Evolutionary conservation across 2,329 filamentous ascomycete genomes (phyloP).

Genomic region (Chaetomiaceae sp.): DNA sequence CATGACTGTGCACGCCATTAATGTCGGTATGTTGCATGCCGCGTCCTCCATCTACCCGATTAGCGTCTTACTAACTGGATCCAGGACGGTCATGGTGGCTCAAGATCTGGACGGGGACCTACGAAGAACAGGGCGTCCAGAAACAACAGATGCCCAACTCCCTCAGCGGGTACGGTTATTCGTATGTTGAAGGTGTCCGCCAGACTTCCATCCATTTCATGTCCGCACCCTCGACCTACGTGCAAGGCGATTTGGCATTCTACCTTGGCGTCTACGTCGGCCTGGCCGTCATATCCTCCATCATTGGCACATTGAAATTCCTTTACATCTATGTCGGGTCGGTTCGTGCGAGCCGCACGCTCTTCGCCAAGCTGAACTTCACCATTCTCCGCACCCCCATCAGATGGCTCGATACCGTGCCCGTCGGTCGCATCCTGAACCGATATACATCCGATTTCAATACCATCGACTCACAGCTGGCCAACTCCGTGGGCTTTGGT

Average conservation of each 20-base stretch:
- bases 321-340: constrained; percentile 60
- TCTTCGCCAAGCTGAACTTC: constrained; percentile 64
- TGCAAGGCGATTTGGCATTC: constrained; percentile 45
- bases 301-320: constrained; percentile 59
- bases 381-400: constrained; percentile 66
- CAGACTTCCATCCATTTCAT: constrained; percentile 41
- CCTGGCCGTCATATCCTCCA: constrained; percentile 51
- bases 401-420: constrained; percentile 77
- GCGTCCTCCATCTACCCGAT: background rate
- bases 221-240: constrained; percentile 26
- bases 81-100: constrained; percentile 59
- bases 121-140: constrained; percentile 32
- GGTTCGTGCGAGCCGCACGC: constrained; percentile 60
- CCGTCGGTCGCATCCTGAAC: constrained; percentile 71
- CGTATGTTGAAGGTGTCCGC: constrained; percentile 44
- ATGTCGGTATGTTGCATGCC: constrained; percentile 40
- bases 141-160: constrained; percentile 24
- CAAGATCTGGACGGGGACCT: constrained; percentile 53
- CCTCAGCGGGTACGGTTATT: constrained; percentile 35
- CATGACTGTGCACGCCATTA: constrained; percentile 48
- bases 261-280: constrained; percentile 65
- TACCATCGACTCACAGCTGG: constrained; percentile 63
- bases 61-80: constrained; percentile 8
- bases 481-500: constrained; percentile 57
- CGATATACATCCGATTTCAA: constrained; percentile 75